Base-by-base conservation (phyloP, 768 basidiomycete species). In the Tricholomella constricta region DNA sequence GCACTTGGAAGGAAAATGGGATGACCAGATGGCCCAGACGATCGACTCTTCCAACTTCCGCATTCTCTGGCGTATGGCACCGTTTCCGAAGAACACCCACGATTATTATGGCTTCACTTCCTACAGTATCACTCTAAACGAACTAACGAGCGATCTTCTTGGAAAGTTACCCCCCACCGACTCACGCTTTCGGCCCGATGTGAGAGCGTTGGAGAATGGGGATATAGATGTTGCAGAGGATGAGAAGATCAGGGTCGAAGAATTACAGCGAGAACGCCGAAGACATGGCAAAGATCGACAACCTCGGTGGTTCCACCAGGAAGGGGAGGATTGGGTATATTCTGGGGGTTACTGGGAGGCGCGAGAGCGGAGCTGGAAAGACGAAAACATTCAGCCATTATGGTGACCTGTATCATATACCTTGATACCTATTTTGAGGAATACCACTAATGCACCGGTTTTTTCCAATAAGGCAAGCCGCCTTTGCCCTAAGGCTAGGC, bases 1-100 rank as follows among this genome's bases (percentile, higher is more conserved):
- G 31, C 78, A 79, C 34, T 70, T 94, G n/a, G 91, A 93, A 67
- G 92, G 92, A 42, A 92, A 88, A 67, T 95, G 92, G 93, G 89
- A 94, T 63, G 88, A 93, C 52, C 83, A 85, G 59, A 69, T 94
- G 54, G 80, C 82, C n/a, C 84, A 83, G 57, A 80, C 80, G 42
- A 72, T 87, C 23, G 87, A 86, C 65, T 72, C 80, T 15, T 84
- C 82, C 2, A 82, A 86, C 65, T 82, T 89, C 63, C 85, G 78
- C 49, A 77, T 90, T 38, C 78, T 95, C 45, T 95, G 92, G 92
- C 81, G 86, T 49, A 80, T 85, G 36, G 69, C 77, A 10, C 83
- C 88, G 10, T 92, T 89, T 70, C 87, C 89, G 25, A 83, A 86
- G 61, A 79, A 90, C 62, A 69, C 82, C 15, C 76, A 78, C 45